Evolutionary conservation across 805 yeast species (phyloP), one percentile per base, ranked within the genome.

Genomic region (Suhomyces sp.): DNA sequence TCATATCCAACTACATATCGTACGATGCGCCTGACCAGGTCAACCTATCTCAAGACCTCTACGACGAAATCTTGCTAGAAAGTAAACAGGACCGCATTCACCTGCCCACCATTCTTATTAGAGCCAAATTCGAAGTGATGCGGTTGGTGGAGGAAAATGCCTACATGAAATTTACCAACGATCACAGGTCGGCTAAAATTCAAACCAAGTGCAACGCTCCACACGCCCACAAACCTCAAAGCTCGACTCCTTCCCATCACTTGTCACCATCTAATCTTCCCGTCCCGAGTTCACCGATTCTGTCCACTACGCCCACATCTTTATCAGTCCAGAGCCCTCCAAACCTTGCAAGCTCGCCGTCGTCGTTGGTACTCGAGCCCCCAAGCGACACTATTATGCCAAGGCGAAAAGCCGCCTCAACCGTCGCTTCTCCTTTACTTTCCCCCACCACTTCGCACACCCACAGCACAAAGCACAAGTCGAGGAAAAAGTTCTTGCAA

Each of bases 21-120:
- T 68, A 66, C 12, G 71, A 78, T 50, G 69, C 85, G 1, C 73
- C 76, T 2, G 68, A 67, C 40, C 83, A 82, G 60, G 71, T 82
- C 53, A 82, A 81, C 60, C 55, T 82, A 21, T 77, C 83, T 0
- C 60, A 68, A 53, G 66, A 69, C 6, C 65, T 78, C 2, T 68
- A 63, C 53, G 61, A 67, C 13, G 56, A 58, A 10, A 59, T 72
- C 40, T 40, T 65, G 31, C 52, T 48, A 10, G 60, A 56, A 19
- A 49, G 61, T 24, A 58, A 56, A 17, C 54, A 68, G n/a, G 51
- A 66, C 9, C 50, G 58, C 46, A 56, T 71, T 10, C 72, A 68
- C 44, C 53, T 54, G 22, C 76, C 76, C 1, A 25, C 24, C 6
- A 60, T 63, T 19, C 59, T 73, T 19, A 39, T 59, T 43, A 54